Evolutionary conservation across 805 yeast species (phyloP).

Genomic region (Grigorovia yakushimaensis): DNA sequence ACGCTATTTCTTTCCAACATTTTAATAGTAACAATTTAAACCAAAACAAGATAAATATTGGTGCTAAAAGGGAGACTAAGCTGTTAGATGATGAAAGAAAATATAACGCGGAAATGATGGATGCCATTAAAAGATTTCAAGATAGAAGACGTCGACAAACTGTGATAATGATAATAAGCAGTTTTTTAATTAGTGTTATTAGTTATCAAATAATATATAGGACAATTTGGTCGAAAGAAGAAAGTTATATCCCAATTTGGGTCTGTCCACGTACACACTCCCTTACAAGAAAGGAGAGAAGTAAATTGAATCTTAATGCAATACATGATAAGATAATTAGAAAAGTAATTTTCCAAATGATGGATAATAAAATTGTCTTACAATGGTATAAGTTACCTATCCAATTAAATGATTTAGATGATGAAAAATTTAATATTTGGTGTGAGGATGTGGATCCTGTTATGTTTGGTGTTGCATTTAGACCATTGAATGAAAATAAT

Average conservation of each 20-base stretch:
- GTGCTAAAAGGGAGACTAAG: background rate
- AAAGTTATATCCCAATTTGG: slow-evolving; percentile 19
- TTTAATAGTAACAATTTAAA: too few species aligned
- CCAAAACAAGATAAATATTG: too few species aligned
- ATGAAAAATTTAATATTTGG: slow-evolving; percentile 22
- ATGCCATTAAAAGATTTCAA: slow-evolving; percentile 15
- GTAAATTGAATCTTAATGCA: slow-evolving; percentile 9
- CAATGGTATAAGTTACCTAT: slow-evolving; percentile 7
- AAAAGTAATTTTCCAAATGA: background rate
- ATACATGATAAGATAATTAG: background rate
- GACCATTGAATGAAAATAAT: slow-evolving; percentile 18
- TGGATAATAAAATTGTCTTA: background rate
- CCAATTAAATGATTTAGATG: slow-evolving; percentile 17
- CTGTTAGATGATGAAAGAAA: background rate
- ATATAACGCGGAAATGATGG: slow-evolving; percentile 7
- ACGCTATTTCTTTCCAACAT: too few species aligned
- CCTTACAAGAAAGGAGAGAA: slow-evolving; percentile 16
- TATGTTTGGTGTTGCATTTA: slow-evolving; percentile 19
- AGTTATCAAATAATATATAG: slow-evolving; percentile 24
- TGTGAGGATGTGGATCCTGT: slow-evolving; percentile 25
- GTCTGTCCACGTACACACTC: slow-evolving; percentile 20
- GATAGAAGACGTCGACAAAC: slow-evolving; percentile 11
- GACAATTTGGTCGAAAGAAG: slow-evolving; percentile 14
- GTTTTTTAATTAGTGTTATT: slow-evolving; percentile 14
- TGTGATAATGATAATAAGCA: slow-evolving; percentile 8